Conservation (phyloP, 75 land plant genomes). For the Picea glauca region DNA sequence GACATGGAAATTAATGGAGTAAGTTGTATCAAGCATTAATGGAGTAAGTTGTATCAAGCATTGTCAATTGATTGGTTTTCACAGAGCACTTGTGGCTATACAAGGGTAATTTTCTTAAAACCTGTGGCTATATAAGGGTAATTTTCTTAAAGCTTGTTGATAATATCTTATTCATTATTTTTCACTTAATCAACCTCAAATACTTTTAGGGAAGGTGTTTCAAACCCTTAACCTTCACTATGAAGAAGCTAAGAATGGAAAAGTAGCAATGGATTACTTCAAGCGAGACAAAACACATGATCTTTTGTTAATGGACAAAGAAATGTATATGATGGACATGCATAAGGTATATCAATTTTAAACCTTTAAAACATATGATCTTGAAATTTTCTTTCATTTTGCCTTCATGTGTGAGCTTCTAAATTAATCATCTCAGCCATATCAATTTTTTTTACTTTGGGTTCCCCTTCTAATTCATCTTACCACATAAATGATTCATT, state of each 20-base stretch:
- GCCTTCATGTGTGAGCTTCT: background rate
- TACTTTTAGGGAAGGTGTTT: constrained; percentile 42
- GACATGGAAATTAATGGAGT: constrained; percentile 41
- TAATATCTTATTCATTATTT: background rate
- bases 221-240: constrained; percentile 40
- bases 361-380: no score
- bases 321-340: constrained; percentile 71
- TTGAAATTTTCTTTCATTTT: background rate
- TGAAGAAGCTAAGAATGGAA: constrained; percentile 63
- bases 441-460: background rate
- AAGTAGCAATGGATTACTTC: constrained; percentile 45
- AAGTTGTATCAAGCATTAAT: constrained; percentile 12
- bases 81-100: background rate
- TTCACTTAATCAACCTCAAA: constrained; percentile 12
- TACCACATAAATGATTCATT: background rate
- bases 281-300: constrained; percentile 42
- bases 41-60: constrained; percentile 19
- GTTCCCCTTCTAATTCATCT: background rate
- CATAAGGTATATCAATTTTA: constrained; percentile 37
- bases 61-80: no score
- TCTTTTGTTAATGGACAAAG: constrained; percentile 61
- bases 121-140: no score
- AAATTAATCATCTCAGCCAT: background rate
- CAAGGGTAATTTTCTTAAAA: no score
- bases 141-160: no score